Base-by-base conservation (phyloP, 176 grass and related monocot genomes). In the Coix lacrymajobi region DNA sequence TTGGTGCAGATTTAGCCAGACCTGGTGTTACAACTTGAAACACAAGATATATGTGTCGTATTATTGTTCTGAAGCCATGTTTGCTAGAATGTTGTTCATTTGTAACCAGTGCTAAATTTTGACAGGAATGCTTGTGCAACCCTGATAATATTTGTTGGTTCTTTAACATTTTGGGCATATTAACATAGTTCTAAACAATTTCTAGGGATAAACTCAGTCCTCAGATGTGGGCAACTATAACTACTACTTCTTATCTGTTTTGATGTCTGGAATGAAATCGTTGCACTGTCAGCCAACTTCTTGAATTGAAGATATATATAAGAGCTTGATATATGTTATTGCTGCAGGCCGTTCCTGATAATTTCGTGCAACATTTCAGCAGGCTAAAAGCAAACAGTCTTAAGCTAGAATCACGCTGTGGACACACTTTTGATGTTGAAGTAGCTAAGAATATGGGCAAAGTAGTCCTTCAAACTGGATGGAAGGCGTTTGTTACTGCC, bases 401-500 rank as follows among this genome's bases (percentile, higher is more conserved):
- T 71, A 44, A 16, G 39, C n/a, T 71, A 44, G 68, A 71, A 28
- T 71, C 68, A 41, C 39, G n/a, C 38, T 26, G 39, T 2, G 68
- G 68, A 26, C 25, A 15, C 38, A 70, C 5, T 43, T 70, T 66
- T 24, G 32, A 78, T 16, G 46, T 79, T 34, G 26, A 79, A 36
- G 38, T 87, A 15, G 66, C 69, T 12, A 49, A 40, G 32, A 62
- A 22, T 19, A 26, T 32, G 16, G 19, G 13, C 14, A 46, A 70
- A 57, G 19, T 85, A 36, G 19, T 52, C 24, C 48, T 86, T 60
- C 79, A 86, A 60, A 46, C 37, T 25, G 92, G 92, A 56, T 94
- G 86, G 86, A 32, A 65, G 6, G 28, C 12, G 3, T 94, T 89
- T 69, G 79, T 26, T 34, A n/a, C n/a, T 37, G 62, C 61, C 43